These are phyloP conservation scores for Aureococcus anophagefferens DNA, from an alignment of 108 stramenopile species.

Conservation along the genomic window DNA sequence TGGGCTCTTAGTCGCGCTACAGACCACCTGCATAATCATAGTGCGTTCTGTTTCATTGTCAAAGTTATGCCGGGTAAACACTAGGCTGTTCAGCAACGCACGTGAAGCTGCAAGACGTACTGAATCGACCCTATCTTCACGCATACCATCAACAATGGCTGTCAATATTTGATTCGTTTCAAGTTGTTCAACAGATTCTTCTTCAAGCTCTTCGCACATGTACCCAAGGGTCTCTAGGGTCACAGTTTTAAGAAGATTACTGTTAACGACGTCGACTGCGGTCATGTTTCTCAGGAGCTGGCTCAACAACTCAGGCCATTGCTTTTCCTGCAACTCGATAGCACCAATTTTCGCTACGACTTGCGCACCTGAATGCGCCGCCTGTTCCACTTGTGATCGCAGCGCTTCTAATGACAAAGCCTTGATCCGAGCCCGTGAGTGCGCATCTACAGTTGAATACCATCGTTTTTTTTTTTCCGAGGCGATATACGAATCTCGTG, in stretches of 20 bases:
- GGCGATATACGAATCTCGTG: slow-evolving; percentile 57
- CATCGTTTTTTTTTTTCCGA: slow-evolving; percentile 52
- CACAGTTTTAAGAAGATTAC: slow-evolving; percentile 53
- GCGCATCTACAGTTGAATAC: slow-evolving; percentile 43
- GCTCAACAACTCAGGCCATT: slow-evolving; percentile 73
- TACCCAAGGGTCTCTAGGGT: slow-evolving; percentile 88
- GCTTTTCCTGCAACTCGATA: slow-evolving; percentile 64
- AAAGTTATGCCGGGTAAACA: slow-evolving; percentile 84
- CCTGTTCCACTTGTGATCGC: slow-evolving; percentile 38
- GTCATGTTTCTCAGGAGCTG: slow-evolving; percentile 66
- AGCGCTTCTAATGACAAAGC: slow-evolving; percentile 50
- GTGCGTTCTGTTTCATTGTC: slow-evolving; percentile 74
- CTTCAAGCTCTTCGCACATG: slow-evolving; percentile 61
- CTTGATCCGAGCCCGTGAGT: slow-evolving; percentile 49
- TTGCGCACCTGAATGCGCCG: slow-evolving; percentile 64
- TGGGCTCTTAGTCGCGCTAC: slow-evolving; percentile 73
- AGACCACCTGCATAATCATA: slow-evolving; percentile 84
- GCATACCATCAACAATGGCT: slow-evolving; percentile 90
- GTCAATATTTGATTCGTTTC: slow-evolving; percentile 86
- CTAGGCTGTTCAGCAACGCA: slow-evolving; percentile 77
- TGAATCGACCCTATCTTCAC: slow-evolving; percentile 54
- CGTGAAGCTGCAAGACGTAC: slow-evolving; percentile 70
- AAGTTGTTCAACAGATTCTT: slow-evolving; percentile 57
- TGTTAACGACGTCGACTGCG: slow-evolving; percentile 35
- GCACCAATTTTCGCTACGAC: slow-evolving; percentile 72